Percentiles rank a stretch among this genome's conserved stretches.
Evolutionary conservation across 805 yeast species (phyloP).

Genomic region (fission yeast (Schizosaccharomyces pombe)): DNA sequence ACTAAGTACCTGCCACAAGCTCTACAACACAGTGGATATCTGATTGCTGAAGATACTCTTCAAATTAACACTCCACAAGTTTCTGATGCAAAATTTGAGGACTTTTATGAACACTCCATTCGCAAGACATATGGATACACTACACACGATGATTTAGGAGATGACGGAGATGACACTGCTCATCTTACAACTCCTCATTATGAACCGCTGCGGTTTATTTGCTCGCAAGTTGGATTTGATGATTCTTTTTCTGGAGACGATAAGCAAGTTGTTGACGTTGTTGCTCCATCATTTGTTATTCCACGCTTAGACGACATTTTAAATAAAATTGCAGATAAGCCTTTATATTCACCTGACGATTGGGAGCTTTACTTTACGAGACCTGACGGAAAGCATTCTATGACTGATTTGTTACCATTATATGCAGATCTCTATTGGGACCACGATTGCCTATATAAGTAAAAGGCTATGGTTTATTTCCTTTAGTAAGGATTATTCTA

Average conservation of each 20-base stretch:
- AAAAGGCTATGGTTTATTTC: too few relatives aligned
- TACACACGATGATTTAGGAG: conserved; percentile 66
- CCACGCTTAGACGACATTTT: background rate
- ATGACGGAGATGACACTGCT: conserved; percentile 61
- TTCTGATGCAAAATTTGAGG: background rate
- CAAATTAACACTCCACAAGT: background rate
- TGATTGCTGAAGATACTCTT: background rate
- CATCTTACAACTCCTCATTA: conserved; percentile 36
- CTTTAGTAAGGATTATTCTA: too few relatives aligned
- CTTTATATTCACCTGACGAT: background rate
- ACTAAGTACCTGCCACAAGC: background rate
- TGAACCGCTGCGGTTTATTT: conserved; percentile 37
- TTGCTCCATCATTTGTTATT: background rate
- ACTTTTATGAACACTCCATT: too few relatives aligned
- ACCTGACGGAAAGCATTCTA: background rate
- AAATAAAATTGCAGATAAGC: background rate
- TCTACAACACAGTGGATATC: background rate
- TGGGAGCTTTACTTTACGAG: background rate
- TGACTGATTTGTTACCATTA: background rate
- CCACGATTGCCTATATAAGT: background rate
- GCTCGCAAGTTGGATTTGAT: background rate
- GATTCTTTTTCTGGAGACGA: background rate
- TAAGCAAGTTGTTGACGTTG: background rate
- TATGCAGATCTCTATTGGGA: background rate
- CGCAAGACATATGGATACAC: conserved; percentile 58